Base-by-base conservation (phyloP, 31 red algal genomes). In the Odonthalia washingtoniensis region DNA sequence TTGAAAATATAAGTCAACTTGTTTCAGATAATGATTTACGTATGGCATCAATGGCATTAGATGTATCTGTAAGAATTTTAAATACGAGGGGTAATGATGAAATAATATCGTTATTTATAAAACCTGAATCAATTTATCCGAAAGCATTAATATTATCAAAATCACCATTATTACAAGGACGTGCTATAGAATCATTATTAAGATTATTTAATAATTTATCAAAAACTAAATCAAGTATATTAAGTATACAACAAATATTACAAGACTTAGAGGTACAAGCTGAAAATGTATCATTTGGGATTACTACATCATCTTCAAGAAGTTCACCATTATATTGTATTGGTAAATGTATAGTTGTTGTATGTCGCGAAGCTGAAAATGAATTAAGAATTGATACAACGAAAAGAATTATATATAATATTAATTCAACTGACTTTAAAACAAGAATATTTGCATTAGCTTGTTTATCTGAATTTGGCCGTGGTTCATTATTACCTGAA, bases 391-490 rank as follows among this genome's bases (percentile, higher is more conserved):
- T 78, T 26, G 62, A 82, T 17, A 89, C 75, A 30, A 68, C 84
- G 28, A 43, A 84, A 41, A 57, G 82, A 42, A 89, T 89, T 67
- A 78, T 94, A 12, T 42, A 39, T n/a, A 80, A 89, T 35, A 70
- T 94, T 2, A 70, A 43, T 4, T 82, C 78, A 0, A 33, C 68
- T 24, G 77, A 94, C 78, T 39, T 84, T 40, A 82, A 77, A 37
- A 86, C 42, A 2, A 84, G 85, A n/a, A 83, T 91, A 1, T 89
- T 91, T 62, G 84, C 94, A 1, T 46, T 95, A n/a, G 75, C 82
- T 38, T 91, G 88, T 38, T 64, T 95, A 5, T 88, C 83, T n/a
- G 94, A 95, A 83, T 82, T 95, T 70, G 94, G 94, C 24, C 63
- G 94, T 41, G 65, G 87, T 9, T 91, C 94, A 26, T 40, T 83